A percentile compares a stretch with the other conserved stretches of the same genome.
Evolutionary conservation across 352 stramenopile genomes (phyloP).

Genomic region (Globisporangium spinosum): DNA sequence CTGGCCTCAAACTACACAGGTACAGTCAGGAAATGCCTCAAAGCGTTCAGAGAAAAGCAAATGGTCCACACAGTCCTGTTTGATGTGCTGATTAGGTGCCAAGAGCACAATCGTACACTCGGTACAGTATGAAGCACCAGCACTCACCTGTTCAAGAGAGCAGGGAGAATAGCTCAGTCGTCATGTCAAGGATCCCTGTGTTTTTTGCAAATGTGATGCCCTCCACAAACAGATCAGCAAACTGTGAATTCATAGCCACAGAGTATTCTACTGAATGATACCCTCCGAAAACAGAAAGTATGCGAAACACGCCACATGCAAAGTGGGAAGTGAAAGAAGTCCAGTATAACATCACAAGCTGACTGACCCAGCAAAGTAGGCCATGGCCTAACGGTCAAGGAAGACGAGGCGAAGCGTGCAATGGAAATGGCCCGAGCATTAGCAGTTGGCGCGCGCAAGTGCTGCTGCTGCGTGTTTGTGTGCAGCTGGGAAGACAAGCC

Average conservation of each 20-base stretch:
- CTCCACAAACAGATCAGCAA: not conserved
- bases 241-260: not conserved
- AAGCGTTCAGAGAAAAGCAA: not conserved
- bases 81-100: not conserved
- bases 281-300: not conserved
- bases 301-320: not conserved
- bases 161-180: not conserved
- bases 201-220: not conserved
- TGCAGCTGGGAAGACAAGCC: not conserved
- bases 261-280: not conserved
- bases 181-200: not conserved
- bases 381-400: not conserved
- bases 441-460: not conserved
- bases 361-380: not conserved
- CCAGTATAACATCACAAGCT: not conserved
- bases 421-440: constrained; percentile 1
- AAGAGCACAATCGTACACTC: not conserved
- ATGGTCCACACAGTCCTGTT: not conserved
- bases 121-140: not conserved
- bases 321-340: not conserved
- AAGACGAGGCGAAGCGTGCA: not conserved
- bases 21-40: not conserved
- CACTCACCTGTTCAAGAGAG: not conserved
- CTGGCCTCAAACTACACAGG: not conserved
- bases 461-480: not conserved